phyloP scores from a whole-genome alignment of 2,329 filamentous ascomycete genomes.

The Ceratocystiopsis sp. region DNA sequence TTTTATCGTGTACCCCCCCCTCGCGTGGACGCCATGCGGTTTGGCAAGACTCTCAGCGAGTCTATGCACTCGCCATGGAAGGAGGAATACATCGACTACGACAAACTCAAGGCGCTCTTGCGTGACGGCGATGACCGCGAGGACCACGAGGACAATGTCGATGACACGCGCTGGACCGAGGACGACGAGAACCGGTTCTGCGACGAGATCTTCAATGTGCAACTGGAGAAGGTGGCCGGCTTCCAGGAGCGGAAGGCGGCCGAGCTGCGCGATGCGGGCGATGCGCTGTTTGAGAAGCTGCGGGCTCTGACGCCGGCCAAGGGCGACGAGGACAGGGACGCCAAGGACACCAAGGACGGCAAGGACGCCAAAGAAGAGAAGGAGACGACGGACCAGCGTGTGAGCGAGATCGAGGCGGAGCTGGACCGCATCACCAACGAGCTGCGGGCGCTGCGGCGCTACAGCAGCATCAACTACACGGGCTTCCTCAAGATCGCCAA shows the following conservation, averaged over 20 bases:
- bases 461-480: conserved; percentile 91
- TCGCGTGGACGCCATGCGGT: conserved; percentile 53
- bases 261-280: conserved; percentile 34
- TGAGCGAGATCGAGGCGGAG: conserved; percentile 60
- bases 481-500: conserved; percentile 96
- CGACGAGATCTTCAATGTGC: conserved; percentile 83
- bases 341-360: conserved; percentile 16
- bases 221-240: conserved; percentile 83
- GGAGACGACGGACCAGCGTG: conserved; percentile 30
- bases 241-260: conserved; percentile 73
- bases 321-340: conserved; percentile 22
- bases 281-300: conserved; percentile 49
- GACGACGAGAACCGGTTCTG: conserved; percentile 88
- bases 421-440: conserved; percentile 80
- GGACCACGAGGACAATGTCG: conserved; percentile 36
- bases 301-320: conserved; percentile 62
- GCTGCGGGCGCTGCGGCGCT: conserved; percentile 85
- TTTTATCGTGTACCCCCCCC: too few species aligned
- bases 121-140: conserved; percentile 49
- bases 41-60: conserved; percentile 72
- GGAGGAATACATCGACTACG: conserved; percentile 88
- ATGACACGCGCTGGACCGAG: conserved; percentile 53
- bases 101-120: conserved; percentile 76
- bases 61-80: conserved; percentile 78
- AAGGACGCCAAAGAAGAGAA: conserved; percentile 22